Conservation (phyloP, 768 basidiomycete species). For the Russula sp. region DNA sequence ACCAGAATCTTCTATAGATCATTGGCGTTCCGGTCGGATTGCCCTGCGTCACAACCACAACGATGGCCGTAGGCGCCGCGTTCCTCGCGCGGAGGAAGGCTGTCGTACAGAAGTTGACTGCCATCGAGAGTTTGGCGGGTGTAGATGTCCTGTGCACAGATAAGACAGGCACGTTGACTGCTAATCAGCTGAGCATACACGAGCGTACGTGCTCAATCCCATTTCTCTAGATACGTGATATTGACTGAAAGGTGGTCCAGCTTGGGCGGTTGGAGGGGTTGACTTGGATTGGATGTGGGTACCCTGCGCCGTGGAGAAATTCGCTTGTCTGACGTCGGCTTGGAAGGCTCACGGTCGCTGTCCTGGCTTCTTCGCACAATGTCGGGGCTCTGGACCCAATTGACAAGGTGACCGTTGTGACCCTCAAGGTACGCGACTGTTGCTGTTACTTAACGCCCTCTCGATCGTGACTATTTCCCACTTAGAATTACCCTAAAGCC, state of each 20-base stretch:
- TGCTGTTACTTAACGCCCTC: background rate
- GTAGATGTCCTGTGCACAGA: conserved; percentile 42
- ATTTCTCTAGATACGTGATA: background rate
- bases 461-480: background rate
- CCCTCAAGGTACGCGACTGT: conserved; percentile 30
- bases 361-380: conserved; percentile 43
- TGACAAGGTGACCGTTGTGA: conserved; percentile 42
- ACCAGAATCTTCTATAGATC: conserved; percentile 27
- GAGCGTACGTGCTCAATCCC: conserved; percentile 29
- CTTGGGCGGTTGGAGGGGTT: conserved; percentile 27
- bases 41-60: conserved; percentile 40
- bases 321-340: background rate
- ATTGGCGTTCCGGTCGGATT: conserved; percentile 46
- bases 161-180: conserved; percentile 44
- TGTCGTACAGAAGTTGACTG: conserved; percentile 45
- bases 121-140: conserved; percentile 46
- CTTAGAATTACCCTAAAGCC: conserved; percentile 39
- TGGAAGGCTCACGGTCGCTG: conserved; percentile 35
- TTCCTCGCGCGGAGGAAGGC: conserved; percentile 39
- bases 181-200: conserved; percentile 44
- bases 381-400: conserved; percentile 43
- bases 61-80: conserved; percentile 41
- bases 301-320: background rate
- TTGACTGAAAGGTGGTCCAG: conserved; percentile 2
- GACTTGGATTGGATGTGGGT: conserved; percentile 31